Percentiles rank a stretch among this genome's conserved stretches.
These are phyloP conservation scores for Breynia disticha DNA, from an alignment of 441 rosid genomes.

Conservation along the genomic window DNA sequence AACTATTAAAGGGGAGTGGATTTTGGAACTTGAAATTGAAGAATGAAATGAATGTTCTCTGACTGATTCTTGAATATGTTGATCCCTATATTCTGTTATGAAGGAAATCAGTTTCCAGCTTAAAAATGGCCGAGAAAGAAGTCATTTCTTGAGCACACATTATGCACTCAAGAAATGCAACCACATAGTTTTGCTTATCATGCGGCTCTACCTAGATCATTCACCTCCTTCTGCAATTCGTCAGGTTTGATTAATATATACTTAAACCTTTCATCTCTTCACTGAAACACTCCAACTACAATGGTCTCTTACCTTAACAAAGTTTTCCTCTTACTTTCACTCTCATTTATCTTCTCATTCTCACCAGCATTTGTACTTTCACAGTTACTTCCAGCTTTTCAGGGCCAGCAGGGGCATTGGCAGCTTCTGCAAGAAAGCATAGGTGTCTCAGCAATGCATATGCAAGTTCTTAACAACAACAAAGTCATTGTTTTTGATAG, in stretches of 20 bases:
- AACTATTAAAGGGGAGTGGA: too few relatives aligned
- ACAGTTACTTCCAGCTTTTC: background rate
- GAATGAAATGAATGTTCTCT: too few relatives aligned
- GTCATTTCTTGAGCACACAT: constrained; percentile 5
- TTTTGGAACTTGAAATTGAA: too few relatives aligned
- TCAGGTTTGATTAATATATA: background rate
- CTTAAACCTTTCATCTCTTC: background rate
- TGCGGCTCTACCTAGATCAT: constrained; percentile 8
- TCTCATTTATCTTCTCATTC: constrained; percentile 7
- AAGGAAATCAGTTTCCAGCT: constrained; percentile 2
- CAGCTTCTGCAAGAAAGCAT: constrained; percentile 43
- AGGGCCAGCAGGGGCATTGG: constrained; percentile 29
- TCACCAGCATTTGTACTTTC: background rate
- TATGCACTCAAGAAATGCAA: constrained; percentile 8
- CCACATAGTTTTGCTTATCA: background rate
- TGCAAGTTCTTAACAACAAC: constrained; percentile 72
- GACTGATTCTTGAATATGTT: too few relatives aligned
- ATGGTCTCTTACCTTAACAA: constrained; percentile 4
- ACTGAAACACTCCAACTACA: background rate
- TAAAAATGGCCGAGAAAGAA: background rate
- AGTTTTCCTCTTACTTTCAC: constrained; percentile 8
- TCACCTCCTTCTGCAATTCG: background rate
- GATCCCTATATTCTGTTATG: background rate
- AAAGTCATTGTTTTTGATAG: constrained; percentile 73
- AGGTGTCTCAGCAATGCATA: constrained; percentile 85